Percentiles rank a stretch among this genome's conserved stretches.
Evolutionary conservation across 768 basidiomycete genomes (phyloP).

Genomic region (Sistotremastrum suecicum): DNA sequence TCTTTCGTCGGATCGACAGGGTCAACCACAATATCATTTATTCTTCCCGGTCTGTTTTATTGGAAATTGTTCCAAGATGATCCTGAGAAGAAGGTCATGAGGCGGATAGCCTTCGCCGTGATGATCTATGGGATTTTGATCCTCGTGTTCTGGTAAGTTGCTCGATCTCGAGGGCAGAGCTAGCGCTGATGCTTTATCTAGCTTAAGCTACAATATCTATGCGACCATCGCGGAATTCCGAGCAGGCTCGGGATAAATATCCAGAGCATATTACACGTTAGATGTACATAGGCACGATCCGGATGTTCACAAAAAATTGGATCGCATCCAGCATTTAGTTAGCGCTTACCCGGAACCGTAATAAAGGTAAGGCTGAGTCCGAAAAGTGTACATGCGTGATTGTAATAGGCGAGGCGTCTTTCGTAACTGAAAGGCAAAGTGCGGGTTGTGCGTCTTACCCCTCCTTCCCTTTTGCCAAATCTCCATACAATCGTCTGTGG

Average conservation of each 20-base stretch:
- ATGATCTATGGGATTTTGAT: slow-evolving; percentile 64
- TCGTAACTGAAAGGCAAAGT: too few species aligned
- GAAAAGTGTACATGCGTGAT: too few species aligned
- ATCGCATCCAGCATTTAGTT: too few species aligned
- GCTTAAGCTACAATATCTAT: slow-evolving; percentile 72
- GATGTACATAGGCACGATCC: slow-evolving; percentile 5
- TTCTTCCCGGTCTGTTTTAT: slow-evolving; percentile 85
- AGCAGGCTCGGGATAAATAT: too few species aligned
- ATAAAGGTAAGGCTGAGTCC: too few species aligned
- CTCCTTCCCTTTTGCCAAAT: too few species aligned
- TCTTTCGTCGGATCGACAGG: slow-evolving; percentile 96
- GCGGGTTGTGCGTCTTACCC: too few species aligned
- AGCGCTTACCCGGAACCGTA: too few species aligned
- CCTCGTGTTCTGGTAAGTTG: slow-evolving; percentile 76
- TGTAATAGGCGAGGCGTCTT: too few species aligned
- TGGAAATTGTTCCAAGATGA: slow-evolving; percentile 77
- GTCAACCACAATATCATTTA: slow-evolving; percentile 93
- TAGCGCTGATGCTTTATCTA: slow-evolving; percentile 17
- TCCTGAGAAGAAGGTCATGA: slow-evolving; percentile 35
- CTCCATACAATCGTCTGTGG: too few species aligned
- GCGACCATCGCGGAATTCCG: slow-evolving; percentile 19
- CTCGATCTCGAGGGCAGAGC: not conserved
- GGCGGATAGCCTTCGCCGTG: slow-evolving; percentile 49
- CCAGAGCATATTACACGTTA: not conserved
- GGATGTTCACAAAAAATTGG: not conserved